Evolutionary conservation across 2,329 filamentous ascomycete genomes (phyloP).

Genomic region (Beauveria scarabaeidicola): DNA sequence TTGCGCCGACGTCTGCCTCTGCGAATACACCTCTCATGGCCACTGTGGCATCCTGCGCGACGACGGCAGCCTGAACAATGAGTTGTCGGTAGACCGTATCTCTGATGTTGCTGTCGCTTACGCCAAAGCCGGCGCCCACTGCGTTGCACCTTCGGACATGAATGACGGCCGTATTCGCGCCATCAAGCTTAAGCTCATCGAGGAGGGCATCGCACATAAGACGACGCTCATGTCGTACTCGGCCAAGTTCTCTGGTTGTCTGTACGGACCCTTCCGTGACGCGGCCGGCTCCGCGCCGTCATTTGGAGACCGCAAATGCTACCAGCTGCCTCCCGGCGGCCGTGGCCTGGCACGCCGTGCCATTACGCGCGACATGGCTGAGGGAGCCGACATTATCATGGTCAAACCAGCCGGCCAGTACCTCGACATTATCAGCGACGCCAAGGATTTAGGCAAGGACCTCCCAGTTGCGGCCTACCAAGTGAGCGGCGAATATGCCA

Average conservation of each 20-base stretch:
- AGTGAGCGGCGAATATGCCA: conserved; percentile 92
- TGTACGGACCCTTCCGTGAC: conserved; percentile 96
- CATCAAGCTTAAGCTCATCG: conserved; percentile 96
- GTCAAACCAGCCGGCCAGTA: conserved; percentile 96
- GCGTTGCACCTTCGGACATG: conserved; percentile 96
- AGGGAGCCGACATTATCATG: conserved; percentile 98
- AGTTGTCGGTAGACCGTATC: conserved; percentile 85
- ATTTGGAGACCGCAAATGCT: conserved; percentile 93
- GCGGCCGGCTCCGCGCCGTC: conserved; percentile 84
- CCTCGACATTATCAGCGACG: conserved; percentile 94
- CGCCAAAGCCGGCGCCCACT: conserved; percentile 90
- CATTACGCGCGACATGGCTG: conserved; percentile 79
- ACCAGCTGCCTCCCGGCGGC: conserved; percentile 89
- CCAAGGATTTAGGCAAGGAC: conserved; percentile 87
- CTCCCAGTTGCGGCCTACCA: conserved; percentile 93
- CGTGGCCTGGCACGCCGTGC: conserved; percentile 86
- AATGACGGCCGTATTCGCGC: conserved; percentile 95
- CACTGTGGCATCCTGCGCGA: conserved; percentile 95
- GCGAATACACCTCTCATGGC: conserved; percentile 96
- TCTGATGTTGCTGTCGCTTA: conserved; percentile 97
- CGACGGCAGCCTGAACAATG: conserved; percentile 88
- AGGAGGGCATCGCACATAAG: conserved; percentile 85
- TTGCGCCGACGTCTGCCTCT: conserved; percentile 87
- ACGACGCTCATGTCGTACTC: conserved; percentile 95
- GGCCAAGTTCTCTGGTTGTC: conserved; percentile 92